Evolutionary conservation across 225 moss, liverwort and hornwort genomes (phyloP), one percentile per base, ranked within the genome.

Genomic region (Anthoceros angustus): DNA sequence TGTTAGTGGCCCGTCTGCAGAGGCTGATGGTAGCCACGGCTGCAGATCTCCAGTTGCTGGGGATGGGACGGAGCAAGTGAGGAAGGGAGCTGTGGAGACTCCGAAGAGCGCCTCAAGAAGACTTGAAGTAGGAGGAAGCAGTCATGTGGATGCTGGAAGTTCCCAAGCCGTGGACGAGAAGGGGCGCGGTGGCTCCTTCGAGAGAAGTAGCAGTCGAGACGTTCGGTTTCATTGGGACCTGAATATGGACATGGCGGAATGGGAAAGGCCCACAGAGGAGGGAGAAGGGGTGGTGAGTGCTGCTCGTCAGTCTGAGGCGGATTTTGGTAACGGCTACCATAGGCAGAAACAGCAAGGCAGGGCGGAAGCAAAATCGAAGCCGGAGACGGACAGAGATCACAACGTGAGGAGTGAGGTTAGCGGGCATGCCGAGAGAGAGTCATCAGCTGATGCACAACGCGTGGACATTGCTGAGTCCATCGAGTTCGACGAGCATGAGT

Each of bases 191-290:
- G 49, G 41, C 42, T 60, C 48, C 24, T 18, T 67, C 25, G 66
- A 73, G 64, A 49, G 42, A 12, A 86, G 78, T 69, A 76, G 76
- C 62, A 84, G 85, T 64, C 87, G 86, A 42, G 95, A 98, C 74
- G 91, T 79, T 18, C 83, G 95, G 64, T 76, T 89, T 42, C 98
- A 98, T 70, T 98, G 98, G 98, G 98, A 98, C 76, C 74, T 98
- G 81, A 98, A 98, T 55, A 98, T 98, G 98, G 98, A 98, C 70
- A 89, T 92, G 92, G 98, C 89, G 75, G 89, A 98, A 69, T 98
- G 98, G 98, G 92, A 84, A 69, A 84, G 92, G 71, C 87, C 92
- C 20, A 62, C 85, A 79, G 77, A 69, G 70, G 79, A 82, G 61
- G 71, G 79, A 49, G 67, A 38, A 60, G 71, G 68, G 66, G 43